Evolutionary conservation across 768 basidiomycete species (phyloP), one percentile per base, ranked within the genome.

Genomic region (Amanita pseudoporphyria): DNA sequence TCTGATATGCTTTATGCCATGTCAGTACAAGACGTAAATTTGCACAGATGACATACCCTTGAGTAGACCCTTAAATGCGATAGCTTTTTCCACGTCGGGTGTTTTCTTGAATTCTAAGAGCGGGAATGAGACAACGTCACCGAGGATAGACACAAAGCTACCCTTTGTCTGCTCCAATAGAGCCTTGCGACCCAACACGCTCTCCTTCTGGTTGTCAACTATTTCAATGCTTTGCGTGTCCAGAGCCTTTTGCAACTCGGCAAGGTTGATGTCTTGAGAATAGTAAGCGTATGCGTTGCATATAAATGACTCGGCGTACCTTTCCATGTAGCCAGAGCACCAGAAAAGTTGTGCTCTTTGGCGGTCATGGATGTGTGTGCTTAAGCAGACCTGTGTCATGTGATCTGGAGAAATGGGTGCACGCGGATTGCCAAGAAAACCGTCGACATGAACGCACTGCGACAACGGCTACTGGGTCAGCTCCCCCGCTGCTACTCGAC

Each of bases 201-300:
- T 91, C 71, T 98, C 95, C 71, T 97, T 99, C 73, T 97, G 94
- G 68, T 94, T 94, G 73, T 98, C 93, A 18, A 99, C 94, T 12
- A 99, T 75, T 66, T 98, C 94, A 30, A 97, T 76, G 3, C 93
- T 94, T 53, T 97, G 95, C 5, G 77, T 72, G 67, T 98, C 94
- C 43, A 99, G 78, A 3, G 82, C 85, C 70, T 91, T 94, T 68
- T 98, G 95, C 22, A 98, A 73, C 55, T 96, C 91, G 16, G 81
- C 68, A 45, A 99, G 77, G 64, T 88, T 84, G 59, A 99, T 87
- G 54, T 82, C 92, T 96, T 33, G 16, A 33, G 28, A 14, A 10
- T 13, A 13, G 19, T 35, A 4, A 44, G 31, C 16, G 47, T n/a
- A 10, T 14, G 12, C 3, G 24, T 37, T 13, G 47, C n/a, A n/a